phyloP scores from a whole-genome alignment of 768 basidiomycete species.

The Heimioporus sp. region DNA sequence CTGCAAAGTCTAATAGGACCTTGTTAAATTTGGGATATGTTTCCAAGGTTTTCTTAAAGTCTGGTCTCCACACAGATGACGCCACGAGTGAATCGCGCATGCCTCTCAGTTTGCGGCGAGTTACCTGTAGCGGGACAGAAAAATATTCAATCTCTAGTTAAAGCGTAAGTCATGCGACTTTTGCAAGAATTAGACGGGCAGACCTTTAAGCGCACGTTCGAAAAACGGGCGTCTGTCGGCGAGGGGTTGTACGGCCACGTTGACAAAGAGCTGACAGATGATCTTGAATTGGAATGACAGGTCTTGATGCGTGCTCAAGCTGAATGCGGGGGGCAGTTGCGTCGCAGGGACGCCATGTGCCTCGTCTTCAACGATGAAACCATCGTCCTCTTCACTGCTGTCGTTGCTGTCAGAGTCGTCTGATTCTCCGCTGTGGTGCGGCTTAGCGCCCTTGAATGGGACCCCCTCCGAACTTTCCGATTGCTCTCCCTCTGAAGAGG shows the following conservation, averaged over 20 bases:
- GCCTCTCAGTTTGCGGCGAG: slow-evolving; percentile 69
- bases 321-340: slow-evolving; percentile 73
- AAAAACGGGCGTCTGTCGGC: slow-evolving; percentile 54
- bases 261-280: slow-evolving; percentile 84
- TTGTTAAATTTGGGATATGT: slow-evolving; percentile 65
- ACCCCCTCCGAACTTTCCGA: slow-evolving; percentile 23
- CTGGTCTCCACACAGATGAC: slow-evolving; percentile 80
- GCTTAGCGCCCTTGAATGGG: slow-evolving; percentile 49
- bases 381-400: slow-evolving; percentile 23
- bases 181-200: neutral
- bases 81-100: slow-evolving; percentile 73
- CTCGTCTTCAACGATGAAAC: slow-evolving; percentile 69
- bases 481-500: slow-evolving; percentile 32
- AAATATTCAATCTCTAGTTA: slow-evolving; percentile 65
- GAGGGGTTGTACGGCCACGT: slow-evolving; percentile 63
- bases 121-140: slow-evolving; percentile 60
- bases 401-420: slow-evolving; percentile 31
- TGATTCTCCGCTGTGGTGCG: slow-evolving; percentile 35
- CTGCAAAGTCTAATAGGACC: slow-evolving; percentile 48
- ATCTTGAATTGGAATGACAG: slow-evolving; percentile 81
- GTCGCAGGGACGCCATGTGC: slow-evolving; percentile 34
- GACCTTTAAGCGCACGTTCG: slow-evolving; percentile 51
- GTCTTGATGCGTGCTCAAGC: slow-evolving; percentile 76
- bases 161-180: neutral
- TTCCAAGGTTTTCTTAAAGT: slow-evolving; percentile 64